Conservation (phyloP, 108 stramenopile species). For the Pseudonitzschia pungens region DNA sequence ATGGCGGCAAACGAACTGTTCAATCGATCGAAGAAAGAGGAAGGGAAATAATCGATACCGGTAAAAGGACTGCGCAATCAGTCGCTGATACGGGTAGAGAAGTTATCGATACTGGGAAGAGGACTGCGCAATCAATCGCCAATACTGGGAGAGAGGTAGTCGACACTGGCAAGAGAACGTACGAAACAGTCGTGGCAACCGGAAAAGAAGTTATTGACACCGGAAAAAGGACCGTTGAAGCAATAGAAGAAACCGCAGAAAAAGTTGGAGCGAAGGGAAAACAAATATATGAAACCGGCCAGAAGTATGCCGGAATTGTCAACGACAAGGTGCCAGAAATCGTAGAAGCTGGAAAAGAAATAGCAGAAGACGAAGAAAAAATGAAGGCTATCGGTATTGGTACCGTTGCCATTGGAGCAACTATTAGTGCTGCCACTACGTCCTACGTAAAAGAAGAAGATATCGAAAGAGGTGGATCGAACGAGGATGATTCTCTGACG, state of each 20-base stretch:
- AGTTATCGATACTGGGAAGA: slow-evolving; percentile 4
- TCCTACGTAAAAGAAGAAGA: background rate
- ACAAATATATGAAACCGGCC: slow-evolving; percentile 4
- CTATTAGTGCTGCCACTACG: background rate
- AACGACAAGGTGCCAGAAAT: background rate
- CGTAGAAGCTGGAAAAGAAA: slow-evolving; percentile 1
- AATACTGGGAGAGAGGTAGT: background rate
- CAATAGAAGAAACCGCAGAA: slow-evolving; percentile 3
- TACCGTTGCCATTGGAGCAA: background rate
- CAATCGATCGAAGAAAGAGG: background rate
- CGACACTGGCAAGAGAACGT: slow-evolving; percentile 1
- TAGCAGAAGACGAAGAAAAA: slow-evolving; percentile 7
- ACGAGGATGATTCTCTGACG: background rate
- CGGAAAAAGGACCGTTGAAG: slow-evolving; percentile 3
- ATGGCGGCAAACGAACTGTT: background rate
- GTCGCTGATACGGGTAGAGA: background rate
- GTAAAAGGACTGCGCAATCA: background rate
- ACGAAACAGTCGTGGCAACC: background rate
- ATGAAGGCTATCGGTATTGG: slow-evolving; percentile 2
- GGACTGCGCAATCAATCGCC: background rate
- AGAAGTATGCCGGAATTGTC: background rate
- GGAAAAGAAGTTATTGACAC: background rate
- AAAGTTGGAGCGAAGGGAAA: slow-evolving; percentile 6
- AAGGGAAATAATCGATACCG: background rate
- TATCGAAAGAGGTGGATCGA: background rate